Evolutionary conservation across 108 stramenopile genomes (phyloP).

Genomic region (Nitzschia inconspicua): DNA sequence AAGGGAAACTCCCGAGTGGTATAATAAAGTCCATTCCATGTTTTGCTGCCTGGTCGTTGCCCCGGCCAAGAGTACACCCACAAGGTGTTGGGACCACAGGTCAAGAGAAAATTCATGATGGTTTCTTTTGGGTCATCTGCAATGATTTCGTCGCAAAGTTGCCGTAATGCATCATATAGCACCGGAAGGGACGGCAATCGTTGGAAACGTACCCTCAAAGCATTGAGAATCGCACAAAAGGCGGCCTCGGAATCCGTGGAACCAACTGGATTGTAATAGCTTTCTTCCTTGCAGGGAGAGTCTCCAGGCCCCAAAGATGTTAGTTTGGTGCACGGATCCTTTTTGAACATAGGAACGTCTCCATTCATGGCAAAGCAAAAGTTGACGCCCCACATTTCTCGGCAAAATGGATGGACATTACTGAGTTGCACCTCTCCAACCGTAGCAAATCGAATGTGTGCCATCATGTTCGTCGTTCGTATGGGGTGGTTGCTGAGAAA

Average conservation of each 20-base stretch:
- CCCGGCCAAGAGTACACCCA: conserved; percentile 91
- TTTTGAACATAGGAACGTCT: conserved; percentile 75
- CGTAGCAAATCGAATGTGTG: conserved; percentile 90
- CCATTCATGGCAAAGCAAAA: conserved; percentile 90
- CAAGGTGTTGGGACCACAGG: conserved; percentile 67
- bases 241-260: conserved; percentile 90
- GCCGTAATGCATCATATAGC: conserved; percentile 61
- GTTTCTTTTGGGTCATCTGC: conserved; percentile 51
- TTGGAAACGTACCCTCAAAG: conserved; percentile 66
- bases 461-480: conserved; percentile 79
- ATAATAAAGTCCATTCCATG: conserved; percentile 91
- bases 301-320: conserved; percentile 1
- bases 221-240: conserved; percentile 91
- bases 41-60: conserved; percentile 61
- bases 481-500: conserved; percentile 55
- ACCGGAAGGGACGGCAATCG: conserved; percentile 76
- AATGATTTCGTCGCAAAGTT: conserved; percentile 68
- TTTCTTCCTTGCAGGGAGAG: conserved; percentile 20
- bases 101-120: conserved; percentile 86
- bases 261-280: conserved; percentile 71
- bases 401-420: conserved; percentile 90
- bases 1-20: conserved; percentile 78
- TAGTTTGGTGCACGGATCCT: conserved; percentile 3
- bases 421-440: conserved; percentile 69
- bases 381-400: conserved; percentile 85